Evolutionary conservation across 1,284 basidiomycete species (phyloP).

Genomic region (Irpex rosettiformis): DNA sequence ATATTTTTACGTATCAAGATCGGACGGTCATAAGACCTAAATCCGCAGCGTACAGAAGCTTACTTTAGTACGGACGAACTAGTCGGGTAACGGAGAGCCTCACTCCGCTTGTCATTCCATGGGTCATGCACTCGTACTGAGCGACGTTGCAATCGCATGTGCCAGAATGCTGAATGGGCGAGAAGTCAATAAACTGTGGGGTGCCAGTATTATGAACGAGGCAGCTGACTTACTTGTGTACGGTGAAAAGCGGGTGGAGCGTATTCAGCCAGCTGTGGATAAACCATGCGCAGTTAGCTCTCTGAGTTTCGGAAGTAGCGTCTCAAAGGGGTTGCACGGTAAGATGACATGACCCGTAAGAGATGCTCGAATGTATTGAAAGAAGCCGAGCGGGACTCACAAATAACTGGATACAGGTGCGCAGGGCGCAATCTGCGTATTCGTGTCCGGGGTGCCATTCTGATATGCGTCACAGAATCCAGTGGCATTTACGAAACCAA

Average conservation of each 20-base stretch:
- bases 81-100: neutral
- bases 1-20: neutral
- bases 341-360: too few relatives aligned
- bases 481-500: slow-evolving; percentile 56
- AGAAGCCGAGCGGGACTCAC: slow-evolving; percentile 38
- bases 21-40: neutral
- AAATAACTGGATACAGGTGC: slow-evolving; percentile 64
- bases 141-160: slow-evolving; percentile 17
- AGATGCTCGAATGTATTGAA: too few relatives aligned
- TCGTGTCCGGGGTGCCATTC: slow-evolving; percentile 47
- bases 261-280: slow-evolving; percentile 48
- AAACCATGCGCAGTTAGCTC: neutral
- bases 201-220: too few relatives aligned
- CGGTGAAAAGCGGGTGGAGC: slow-evolving; percentile 51
- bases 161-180: slow-evolving; percentile 14
- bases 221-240: slow-evolving; percentile 41
- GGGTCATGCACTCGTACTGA: slow-evolving; percentile 7
- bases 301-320: neutral
- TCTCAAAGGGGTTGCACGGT: neutral
- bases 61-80: neutral
- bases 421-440: slow-evolving; percentile 51
- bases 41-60: too few relatives aligned
- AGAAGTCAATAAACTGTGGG: neutral
- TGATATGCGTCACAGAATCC: slow-evolving; percentile 59
- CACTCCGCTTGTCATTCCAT: slow-evolving; percentile 1